These are phyloP conservation scores for Tylopilus sp. DNA, from an alignment of 1,284 basidiomycete species.

Conservation along the genomic window DNA sequence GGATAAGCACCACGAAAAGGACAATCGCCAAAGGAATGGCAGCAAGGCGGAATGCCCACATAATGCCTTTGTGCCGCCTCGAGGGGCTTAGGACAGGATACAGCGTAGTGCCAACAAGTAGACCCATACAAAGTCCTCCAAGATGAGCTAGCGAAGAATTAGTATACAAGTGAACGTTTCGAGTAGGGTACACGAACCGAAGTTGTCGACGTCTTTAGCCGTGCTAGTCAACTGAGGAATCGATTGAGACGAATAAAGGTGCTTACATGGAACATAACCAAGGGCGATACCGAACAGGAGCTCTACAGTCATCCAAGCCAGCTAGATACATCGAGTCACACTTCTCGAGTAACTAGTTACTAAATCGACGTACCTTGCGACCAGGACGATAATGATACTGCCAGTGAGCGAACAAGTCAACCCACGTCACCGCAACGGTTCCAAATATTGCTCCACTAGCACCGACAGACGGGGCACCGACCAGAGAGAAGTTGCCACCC, in stretches of 20 bases:
- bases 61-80: slow-evolving; percentile 67
- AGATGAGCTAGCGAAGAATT: slow-evolving; percentile 55
- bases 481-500: slow-evolving; percentile 88
- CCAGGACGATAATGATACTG: slow-evolving; percentile 78
- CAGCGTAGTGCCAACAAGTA: slow-evolving; percentile 77
- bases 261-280: slow-evolving; percentile 77
- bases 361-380: slow-evolving; percentile 53
- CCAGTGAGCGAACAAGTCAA: slow-evolving; percentile 94
- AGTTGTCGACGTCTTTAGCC: slow-evolving; percentile 67
- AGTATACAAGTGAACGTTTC: not conserved
- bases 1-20: slow-evolving; percentile 77
- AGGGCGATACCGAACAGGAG: slow-evolving; percentile 81
- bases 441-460: slow-evolving; percentile 95
- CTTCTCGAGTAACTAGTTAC: not conserved
- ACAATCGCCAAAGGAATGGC: slow-evolving; percentile 75
- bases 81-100: slow-evolving; percentile 87
- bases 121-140: slow-evolving; percentile 79
- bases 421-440: slow-evolving; percentile 81
- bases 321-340: slow-evolving; percentile 36
- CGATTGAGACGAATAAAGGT: not conserved
- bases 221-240: slow-evolving; percentile 11
- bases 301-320: slow-evolving; percentile 82
- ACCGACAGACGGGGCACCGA: slow-evolving; percentile 89
- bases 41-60: slow-evolving; percentile 70
- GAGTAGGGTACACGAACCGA: slow-evolving; percentile 46